Evolutionary conservation across 2,329 filamentous ascomycete genomes (phyloP).

Genomic region (Botrytis squamosa): DNA sequence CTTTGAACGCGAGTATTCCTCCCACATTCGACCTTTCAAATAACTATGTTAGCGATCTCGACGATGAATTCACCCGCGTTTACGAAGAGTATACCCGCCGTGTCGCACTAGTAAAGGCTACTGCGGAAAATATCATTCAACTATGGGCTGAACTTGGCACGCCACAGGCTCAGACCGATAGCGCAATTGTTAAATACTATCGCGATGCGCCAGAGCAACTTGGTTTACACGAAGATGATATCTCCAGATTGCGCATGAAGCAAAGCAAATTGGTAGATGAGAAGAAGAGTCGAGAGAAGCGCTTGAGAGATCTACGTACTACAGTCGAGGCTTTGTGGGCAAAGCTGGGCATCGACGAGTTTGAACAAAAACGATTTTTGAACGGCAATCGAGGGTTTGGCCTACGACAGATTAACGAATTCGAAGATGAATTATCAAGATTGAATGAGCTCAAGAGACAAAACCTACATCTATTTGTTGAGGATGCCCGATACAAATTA

Average conservation of each 20-base stretch:
- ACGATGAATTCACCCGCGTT: slow-evolving; percentile 87
- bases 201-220: slow-evolving; percentile 90
- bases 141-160: slow-evolving; percentile 95
- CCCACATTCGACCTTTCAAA: slow-evolving; percentile 90
- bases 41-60: slow-evolving; percentile 80
- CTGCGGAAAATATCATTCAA: slow-evolving; percentile 83
- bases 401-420: slow-evolving; percentile 89
- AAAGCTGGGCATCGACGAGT: slow-evolving; percentile 78
- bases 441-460: slow-evolving; percentile 92
- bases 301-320: slow-evolving; percentile 69
- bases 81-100: slow-evolving; percentile 95
- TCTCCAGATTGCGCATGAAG: slow-evolving; percentile 68
- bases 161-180: slow-evolving; percentile 89
- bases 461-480: slow-evolving; percentile 92
- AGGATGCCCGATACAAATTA: slow-evolving; percentile 85
- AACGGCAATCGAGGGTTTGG: slow-evolving; percentile 88
- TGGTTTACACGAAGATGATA: slow-evolving; percentile 84
- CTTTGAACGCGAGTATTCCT: slow-evolving; percentile 71
- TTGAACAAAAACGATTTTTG: slow-evolving; percentile 81
- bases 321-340: slow-evolving; percentile 88
- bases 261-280: slow-evolving; percentile 84
- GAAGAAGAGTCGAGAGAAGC: slow-evolving; percentile 77
- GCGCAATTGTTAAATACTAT: slow-evolving; percentile 82
- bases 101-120: slow-evolving; percentile 68
- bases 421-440: slow-evolving; percentile 82